These are phyloP conservation scores for Eragrostis tef DNA, from an alignment of 202 grass and related monocot species.

Conservation along the genomic window DNA sequence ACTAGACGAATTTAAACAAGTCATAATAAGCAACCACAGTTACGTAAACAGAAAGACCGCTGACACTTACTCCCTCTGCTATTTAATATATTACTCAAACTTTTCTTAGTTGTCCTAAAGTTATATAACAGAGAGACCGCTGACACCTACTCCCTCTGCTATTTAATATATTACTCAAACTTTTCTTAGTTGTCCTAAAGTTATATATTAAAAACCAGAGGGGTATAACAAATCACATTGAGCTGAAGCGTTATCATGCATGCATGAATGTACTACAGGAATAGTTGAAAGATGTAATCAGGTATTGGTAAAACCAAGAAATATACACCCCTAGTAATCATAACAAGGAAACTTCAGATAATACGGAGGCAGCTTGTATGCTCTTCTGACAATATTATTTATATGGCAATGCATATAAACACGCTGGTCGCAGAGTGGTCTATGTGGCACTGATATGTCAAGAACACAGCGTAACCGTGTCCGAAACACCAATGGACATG, in stretches of 20 bases:
- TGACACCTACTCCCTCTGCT: neutral
- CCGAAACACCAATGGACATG: too few relatives aligned
- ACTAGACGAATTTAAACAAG: constrained; percentile 24
- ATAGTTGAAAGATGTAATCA: constrained; percentile 19
- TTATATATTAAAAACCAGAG: neutral
- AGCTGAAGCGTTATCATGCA: neutral
- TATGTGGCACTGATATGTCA: too few relatives aligned
- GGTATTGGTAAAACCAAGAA: constrained; percentile 41
- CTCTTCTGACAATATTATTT: constrained; percentile 11
- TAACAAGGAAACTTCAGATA: neutral
- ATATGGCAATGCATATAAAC: constrained; percentile 22
- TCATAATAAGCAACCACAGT: constrained; percentile 26
- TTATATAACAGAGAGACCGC: constrained; percentile 31
- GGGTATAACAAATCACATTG: neutral
- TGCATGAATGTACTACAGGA: neutral
- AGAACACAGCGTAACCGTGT: too few relatives aligned
- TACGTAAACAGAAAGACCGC: constrained; percentile 31
- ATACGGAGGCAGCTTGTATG: neutral
- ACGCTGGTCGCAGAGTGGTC: neutral
- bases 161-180: neutral
- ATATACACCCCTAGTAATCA: constrained; percentile 1
- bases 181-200: neutral
- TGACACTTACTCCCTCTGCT: neutral
- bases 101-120: neutral
- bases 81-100: neutral